Conservation (phyloP, 2,329 filamentous ascomycete genomes). For the Macrophomina tecta region DNA sequence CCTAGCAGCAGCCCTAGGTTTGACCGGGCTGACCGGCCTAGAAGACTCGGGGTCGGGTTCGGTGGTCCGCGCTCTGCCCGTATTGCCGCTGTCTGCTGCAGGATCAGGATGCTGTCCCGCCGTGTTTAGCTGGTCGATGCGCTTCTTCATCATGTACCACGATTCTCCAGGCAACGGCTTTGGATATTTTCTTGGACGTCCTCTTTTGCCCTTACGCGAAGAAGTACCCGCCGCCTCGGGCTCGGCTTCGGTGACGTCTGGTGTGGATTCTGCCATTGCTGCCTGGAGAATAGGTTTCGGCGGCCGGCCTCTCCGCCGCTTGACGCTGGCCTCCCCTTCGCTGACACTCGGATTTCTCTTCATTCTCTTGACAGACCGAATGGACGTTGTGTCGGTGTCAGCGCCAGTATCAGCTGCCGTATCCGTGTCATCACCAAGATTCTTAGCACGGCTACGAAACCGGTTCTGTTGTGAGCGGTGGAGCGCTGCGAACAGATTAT, state of each 20-base stretch:
- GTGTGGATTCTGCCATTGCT: not conserved
- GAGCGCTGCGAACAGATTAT: slow-evolving; percentile 71
- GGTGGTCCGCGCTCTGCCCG: slow-evolving; percentile 10
- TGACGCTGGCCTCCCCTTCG: not conserved
- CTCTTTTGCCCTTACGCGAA: slow-evolving; percentile 28
- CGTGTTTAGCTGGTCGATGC: slow-evolving; percentile 1
- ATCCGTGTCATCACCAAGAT: slow-evolving; percentile 37
- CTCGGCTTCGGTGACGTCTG: slow-evolving; percentile 11
- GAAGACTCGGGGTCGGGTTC: slow-evolving; percentile 10
- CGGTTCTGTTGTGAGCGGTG: slow-evolving; percentile 69
- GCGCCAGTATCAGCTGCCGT: slow-evolving; percentile 32
- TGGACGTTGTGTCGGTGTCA: slow-evolving; percentile 24
- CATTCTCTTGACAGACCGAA: not conserved
- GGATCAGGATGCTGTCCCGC: not conserved
- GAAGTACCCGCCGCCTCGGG: not conserved
- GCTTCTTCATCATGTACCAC: slow-evolving; percentile 30
- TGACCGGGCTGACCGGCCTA: not conserved
- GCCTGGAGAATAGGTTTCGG: slow-evolving; percentile 2
- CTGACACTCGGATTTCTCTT: not conserved
- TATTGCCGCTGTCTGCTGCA: not conserved
- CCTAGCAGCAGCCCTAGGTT: not conserved
- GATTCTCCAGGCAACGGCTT: slow-evolving; percentile 23
- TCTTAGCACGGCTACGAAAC: slow-evolving; percentile 29
- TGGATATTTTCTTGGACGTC: slow-evolving; percentile 2
- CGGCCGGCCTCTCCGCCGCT: slow-evolving; percentile 9